Conservation (phyloP, 352 stramenopile genomes). For the Globisporangium parvum region DNA sequence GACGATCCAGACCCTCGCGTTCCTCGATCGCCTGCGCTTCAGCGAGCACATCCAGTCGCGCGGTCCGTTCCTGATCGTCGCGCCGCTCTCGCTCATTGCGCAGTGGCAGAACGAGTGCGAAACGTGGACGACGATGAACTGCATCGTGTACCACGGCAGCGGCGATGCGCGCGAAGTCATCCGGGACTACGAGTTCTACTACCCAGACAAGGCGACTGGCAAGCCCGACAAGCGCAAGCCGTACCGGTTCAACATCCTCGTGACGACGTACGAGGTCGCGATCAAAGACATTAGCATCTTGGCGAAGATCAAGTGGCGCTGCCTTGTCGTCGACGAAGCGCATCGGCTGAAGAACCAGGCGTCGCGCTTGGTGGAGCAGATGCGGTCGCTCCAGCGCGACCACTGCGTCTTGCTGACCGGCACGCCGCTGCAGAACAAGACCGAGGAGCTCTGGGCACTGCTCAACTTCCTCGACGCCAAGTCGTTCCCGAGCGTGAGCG, state of each 20-base stretch:
- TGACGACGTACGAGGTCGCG: conserved; percentile 89
- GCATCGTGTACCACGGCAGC: conserved; percentile 98
- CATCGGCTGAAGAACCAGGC: conserved; percentile 87
- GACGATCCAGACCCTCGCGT: conserved; percentile 90
- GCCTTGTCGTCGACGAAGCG: conserved; percentile 86
- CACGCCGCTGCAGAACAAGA: conserved; percentile 96
- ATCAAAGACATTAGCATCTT: conserved; percentile 91
- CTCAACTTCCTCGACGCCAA: conserved; percentile 97
- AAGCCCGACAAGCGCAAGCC: conserved; percentile 78
- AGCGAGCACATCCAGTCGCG: conserved; percentile 87
- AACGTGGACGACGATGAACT: conserved; percentile 98
- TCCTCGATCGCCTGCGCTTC: conserved; percentile 91
- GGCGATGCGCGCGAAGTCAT: conserved; percentile 91
- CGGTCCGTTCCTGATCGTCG: conserved; percentile 97
- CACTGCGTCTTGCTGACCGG: conserved; percentile 85
- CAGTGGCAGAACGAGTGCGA: conserved; percentile 99
- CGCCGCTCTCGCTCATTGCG: conserved; percentile 96
- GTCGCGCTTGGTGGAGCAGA: conserved; percentile 80
- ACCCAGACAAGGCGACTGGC: conserved; percentile 43
- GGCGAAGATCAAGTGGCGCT: conserved; percentile 92
- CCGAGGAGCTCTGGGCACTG: conserved; percentile 98
- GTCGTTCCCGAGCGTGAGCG: conserved; percentile 89
- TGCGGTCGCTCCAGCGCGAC: conserved; percentile 71
- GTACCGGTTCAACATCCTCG: conserved; percentile 87
- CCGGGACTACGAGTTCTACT: conserved; percentile 95